phyloP scores from a whole-genome alignment of 1,139 yeast genomes.

The Geotrichum histeridarum region DNA sequence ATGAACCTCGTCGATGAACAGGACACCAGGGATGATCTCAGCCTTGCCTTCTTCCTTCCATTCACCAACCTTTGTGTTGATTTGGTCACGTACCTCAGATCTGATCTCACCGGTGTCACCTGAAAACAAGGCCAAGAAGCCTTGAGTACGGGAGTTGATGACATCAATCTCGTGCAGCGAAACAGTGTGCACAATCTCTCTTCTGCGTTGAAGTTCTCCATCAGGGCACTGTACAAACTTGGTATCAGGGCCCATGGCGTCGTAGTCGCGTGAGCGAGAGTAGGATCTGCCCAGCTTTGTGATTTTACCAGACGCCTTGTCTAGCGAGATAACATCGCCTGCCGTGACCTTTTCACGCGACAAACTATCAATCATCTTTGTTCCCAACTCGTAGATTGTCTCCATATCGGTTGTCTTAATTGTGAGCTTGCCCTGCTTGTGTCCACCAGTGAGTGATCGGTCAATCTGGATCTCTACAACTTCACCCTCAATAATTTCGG shows the following conservation, averaged over 20 bases:
- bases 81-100: slow-evolving; percentile 93
- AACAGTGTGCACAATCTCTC: slow-evolving; percentile 93
- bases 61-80: slow-evolving; percentile 93
- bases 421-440: slow-evolving; percentile 94
- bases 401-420: slow-evolving; percentile 99
- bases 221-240: slow-evolving; percentile 98
- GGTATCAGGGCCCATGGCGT: slow-evolving; percentile 98
- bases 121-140: slow-evolving; percentile 88
- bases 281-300: slow-evolving; percentile 92
- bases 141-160: slow-evolving; percentile 95
- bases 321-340: slow-evolving; percentile 94
- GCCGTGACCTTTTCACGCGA: slow-evolving; percentile 94
- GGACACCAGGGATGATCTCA: slow-evolving; percentile 95
- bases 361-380: slow-evolving; percentile 94
- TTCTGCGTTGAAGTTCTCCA: slow-evolving; percentile 94
- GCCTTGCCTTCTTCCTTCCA: slow-evolving; percentile 99
- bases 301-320: slow-evolving; percentile 91
- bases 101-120: slow-evolving; percentile 98
- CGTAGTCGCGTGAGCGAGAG: slow-evolving; percentile 94
- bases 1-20: slow-evolving; percentile 96
- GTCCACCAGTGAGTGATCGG: slow-evolving; percentile 94
- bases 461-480: slow-evolving; percentile 98
- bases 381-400: slow-evolving; percentile 93
- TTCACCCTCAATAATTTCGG: slow-evolving; percentile 96
- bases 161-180: slow-evolving; percentile 97